Evolutionary conservation across 495 filamentous ascomycete genomes (phyloP).

Genomic region (Aspergillus hancockii): DNA sequence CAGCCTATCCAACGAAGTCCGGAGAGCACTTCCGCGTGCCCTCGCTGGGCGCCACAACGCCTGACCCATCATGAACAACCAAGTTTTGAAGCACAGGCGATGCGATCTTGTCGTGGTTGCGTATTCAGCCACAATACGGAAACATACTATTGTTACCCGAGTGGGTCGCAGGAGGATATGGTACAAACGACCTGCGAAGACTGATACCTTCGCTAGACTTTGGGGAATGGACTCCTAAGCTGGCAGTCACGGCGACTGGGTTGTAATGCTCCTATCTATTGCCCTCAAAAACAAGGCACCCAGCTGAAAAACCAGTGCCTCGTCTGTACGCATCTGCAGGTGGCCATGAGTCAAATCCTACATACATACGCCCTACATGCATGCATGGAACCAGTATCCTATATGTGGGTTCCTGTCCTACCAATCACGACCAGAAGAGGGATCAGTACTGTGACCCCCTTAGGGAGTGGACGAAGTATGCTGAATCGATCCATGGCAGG

Average conservation of each 20-base stretch:
- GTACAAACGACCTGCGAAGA: not conserved
- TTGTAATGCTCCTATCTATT: not conserved
- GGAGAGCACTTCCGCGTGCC: conserved; percentile 15
- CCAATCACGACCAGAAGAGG: conserved; percentile 5
- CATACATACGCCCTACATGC: conserved; percentile 17
- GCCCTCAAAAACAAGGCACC: not conserved
- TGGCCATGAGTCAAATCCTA: conserved; percentile 26
- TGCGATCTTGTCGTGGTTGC: not conserved
- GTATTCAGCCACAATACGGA: conserved; percentile 2
- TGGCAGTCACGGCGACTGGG: not conserved
- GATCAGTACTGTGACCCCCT: not conserved
- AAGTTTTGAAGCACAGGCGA: conserved; percentile 15
- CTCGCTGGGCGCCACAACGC: conserved; percentile 19
- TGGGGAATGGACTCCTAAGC: not conserved
- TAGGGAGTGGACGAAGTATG: not conserved
- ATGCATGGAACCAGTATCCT: conserved; percentile 18
- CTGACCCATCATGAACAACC: conserved; percentile 12
- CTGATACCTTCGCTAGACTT: not conserved
- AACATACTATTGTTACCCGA: not conserved
- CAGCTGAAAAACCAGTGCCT: not conserved
- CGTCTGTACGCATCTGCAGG: conserved; percentile 15
- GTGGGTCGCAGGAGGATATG: conserved; percentile 3
- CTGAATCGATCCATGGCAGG: not conserved
- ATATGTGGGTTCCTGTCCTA: conserved; percentile 6
- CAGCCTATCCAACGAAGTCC: not conserved